Conservation (phyloP, 1,284 basidiomycete genomes). For the Ustilago tritici region DNA sequence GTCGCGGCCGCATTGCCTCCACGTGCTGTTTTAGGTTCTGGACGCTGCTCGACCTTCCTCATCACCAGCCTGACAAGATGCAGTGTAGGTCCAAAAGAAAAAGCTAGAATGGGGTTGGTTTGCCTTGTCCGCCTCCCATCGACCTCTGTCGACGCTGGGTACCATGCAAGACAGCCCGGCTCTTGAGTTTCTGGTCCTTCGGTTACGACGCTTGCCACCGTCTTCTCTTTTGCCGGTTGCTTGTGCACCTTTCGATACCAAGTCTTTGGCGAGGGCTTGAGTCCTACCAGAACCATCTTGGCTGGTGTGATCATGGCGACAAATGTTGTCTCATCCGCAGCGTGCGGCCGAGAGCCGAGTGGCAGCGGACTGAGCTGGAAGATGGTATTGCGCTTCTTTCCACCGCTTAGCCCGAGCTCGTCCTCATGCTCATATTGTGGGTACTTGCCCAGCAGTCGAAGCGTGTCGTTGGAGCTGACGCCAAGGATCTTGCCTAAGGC, state of each 20-base stretch:
- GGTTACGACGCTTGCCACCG: not conserved
- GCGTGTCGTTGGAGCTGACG: slow-evolving; percentile 92
- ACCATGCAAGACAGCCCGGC: slow-evolving; percentile 60
- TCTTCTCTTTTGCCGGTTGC: slow-evolving; percentile 18
- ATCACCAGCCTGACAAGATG: slow-evolving; percentile 53
- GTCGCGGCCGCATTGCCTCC: not conserved
- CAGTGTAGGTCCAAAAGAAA: slow-evolving; percentile 53
- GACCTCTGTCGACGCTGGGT: slow-evolving; percentile 51
- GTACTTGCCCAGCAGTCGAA: slow-evolving; percentile 93
- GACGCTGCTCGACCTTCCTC: slow-evolving; percentile 29
- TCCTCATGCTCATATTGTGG: slow-evolving; percentile 49
- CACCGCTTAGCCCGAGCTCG: slow-evolving; percentile 30
- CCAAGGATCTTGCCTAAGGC: slow-evolving; percentile 94
- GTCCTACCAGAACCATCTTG: slow-evolving; percentile 90
- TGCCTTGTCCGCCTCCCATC: slow-evolving; percentile 44
- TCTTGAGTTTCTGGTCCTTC: slow-evolving; percentile 6
- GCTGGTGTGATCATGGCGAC: slow-evolving; percentile 87
- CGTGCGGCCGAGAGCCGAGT: slow-evolving; percentile 80
- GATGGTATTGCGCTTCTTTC: slow-evolving; percentile 72
- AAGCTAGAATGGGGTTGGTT: slow-evolving; percentile 61
- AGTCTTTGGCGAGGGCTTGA: slow-evolving; percentile 91
- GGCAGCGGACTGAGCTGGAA: slow-evolving; percentile 86
- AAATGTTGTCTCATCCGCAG: slow-evolving; percentile 85
- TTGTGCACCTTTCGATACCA: slow-evolving; percentile 75
- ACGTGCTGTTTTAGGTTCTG: slow-evolving; percentile 10